Evolutionary conservation across 2,329 filamentous ascomycete species (phyloP).

Genomic region (Colletotrichum lentis): DNA sequence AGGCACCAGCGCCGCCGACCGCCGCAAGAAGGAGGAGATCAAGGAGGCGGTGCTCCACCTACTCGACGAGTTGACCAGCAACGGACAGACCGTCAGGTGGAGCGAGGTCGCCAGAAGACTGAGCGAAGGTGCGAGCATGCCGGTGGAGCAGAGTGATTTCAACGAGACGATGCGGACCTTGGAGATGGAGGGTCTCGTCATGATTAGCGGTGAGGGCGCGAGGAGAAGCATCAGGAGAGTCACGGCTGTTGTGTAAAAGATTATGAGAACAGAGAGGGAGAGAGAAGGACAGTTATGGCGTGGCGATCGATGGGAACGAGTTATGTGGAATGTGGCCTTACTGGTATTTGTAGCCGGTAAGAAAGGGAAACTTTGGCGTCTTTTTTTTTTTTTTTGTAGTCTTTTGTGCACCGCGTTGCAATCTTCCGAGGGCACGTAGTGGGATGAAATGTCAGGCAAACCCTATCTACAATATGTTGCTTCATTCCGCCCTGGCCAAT

Average conservation of each 20-base stretch:
- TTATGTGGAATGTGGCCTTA: conserved; percentile 30
- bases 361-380: conserved; percentile 29
- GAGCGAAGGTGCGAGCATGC: conserved; percentile 73
- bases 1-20: conserved; percentile 88
- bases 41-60: conserved; percentile 79
- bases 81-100: conserved; percentile 75
- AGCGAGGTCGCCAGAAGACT: conserved; percentile 79
- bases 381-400: conserved; percentile 1
- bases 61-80: conserved; percentile 81
- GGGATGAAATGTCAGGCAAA: background rate
- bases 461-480: no score
- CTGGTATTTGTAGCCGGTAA: conserved; percentile 57
- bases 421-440: background rate
- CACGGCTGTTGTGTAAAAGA: conserved; percentile 55
- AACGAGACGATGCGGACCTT: conserved; percentile 79
- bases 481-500: no score
- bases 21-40: conserved; percentile 82
- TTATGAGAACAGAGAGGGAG: background rate
- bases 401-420: background rate
- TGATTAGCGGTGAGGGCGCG: conserved; percentile 83
- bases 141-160: conserved; percentile 82
- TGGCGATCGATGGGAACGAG: conserved; percentile 21
- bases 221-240: conserved; percentile 83
- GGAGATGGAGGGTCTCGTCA: conserved; percentile 85
- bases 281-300: background rate